phyloP scores from a whole-genome alignment of 1,139 yeast genomes.

The Hansenula sp. region DNA sequence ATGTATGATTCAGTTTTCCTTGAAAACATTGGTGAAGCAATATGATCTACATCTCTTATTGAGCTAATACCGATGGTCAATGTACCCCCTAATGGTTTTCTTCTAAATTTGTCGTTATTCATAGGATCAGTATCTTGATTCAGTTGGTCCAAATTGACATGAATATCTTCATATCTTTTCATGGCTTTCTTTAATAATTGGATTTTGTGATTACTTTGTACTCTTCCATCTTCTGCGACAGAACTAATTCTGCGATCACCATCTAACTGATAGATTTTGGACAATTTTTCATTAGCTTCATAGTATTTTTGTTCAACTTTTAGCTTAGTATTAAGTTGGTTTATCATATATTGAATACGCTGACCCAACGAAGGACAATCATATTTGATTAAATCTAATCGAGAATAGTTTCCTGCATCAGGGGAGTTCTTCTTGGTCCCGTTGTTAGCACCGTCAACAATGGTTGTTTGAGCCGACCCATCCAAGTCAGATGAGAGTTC shows the following conservation, averaged over 20 bases:
- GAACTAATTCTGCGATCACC: conserved; percentile 84
- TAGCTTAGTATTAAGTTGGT: conserved; percentile 86
- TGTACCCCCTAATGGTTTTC: conserved; percentile 81
- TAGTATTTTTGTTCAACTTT: conserved; percentile 92
- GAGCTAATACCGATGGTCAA: conserved; percentile 69
- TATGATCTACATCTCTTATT: conserved; percentile 87
- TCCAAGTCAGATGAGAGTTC: conserved; percentile 5
- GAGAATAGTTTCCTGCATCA: conserved; percentile 32
- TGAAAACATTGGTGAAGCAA: conserved; percentile 74
- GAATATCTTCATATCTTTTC: conserved; percentile 86
- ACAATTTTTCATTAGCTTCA: conserved; percentile 87
- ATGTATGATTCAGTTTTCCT: conserved; percentile 80
- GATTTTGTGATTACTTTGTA: conserved; percentile 83
- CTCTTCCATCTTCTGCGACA: conserved; percentile 84
- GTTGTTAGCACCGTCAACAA: conserved; percentile 7
- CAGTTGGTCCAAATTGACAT: conserved; percentile 47
- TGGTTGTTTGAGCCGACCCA: conserved; percentile 6
- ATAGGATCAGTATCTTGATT: conserved; percentile 59
- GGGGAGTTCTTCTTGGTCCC: conserved; percentile 7
- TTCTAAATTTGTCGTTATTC: conserved; percentile 65
- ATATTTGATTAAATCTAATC: conserved; percentile 81
- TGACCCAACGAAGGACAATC: conserved; percentile 97
- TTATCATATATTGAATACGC: conserved; percentile 91
- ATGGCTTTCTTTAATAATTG: conserved; percentile 79
- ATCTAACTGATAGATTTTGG: conserved; percentile 80